A percentile compares a stretch with the other conserved stretches of the same genome.
phyloP scores from a whole-genome alignment of 75 land plant species.

The Larix kaempferi region DNA sequence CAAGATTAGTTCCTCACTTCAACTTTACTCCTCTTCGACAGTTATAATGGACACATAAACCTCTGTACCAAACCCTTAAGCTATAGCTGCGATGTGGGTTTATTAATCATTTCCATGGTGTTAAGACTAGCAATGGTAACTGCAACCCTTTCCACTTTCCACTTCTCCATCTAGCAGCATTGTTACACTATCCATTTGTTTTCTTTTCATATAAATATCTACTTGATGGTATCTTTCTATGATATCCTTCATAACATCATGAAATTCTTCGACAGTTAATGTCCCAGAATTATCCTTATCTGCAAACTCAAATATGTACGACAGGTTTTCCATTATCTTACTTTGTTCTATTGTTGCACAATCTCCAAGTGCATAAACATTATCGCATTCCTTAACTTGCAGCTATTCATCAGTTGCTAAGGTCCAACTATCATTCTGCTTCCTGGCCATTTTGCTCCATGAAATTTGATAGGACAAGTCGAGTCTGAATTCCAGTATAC shows the following conservation, averaged over 20 bases:
- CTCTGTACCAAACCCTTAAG: no score
- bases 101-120: no score
- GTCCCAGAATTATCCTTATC: constrained; percentile 85
- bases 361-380: constrained; percentile 89
- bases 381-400: constrained; percentile 65
- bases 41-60: no score
- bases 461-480: constrained; percentile 67
- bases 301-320: constrained; percentile 70
- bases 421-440: constrained; percentile 67
- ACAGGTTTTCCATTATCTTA: constrained; percentile 89
- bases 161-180: constrained; percentile 44
- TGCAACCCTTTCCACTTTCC: constrained; percentile 23
- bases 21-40: no score
- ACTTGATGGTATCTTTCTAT: constrained; percentile 81
- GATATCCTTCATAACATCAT: constrained; percentile 64
- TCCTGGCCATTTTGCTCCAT: constrained; percentile 94
- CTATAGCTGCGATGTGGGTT: no score
- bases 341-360: constrained; percentile 94
- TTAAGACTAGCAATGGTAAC: no score
- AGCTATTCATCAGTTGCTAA: constrained; percentile 96
- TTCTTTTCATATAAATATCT: constrained; percentile 70
- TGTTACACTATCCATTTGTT: constrained; percentile 44
- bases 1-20: no score
- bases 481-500: constrained; percentile 93
- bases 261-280: constrained; percentile 61